Conservation (phyloP, 306 rosid genomes). For the Dalbergia oliveri region DNA sequence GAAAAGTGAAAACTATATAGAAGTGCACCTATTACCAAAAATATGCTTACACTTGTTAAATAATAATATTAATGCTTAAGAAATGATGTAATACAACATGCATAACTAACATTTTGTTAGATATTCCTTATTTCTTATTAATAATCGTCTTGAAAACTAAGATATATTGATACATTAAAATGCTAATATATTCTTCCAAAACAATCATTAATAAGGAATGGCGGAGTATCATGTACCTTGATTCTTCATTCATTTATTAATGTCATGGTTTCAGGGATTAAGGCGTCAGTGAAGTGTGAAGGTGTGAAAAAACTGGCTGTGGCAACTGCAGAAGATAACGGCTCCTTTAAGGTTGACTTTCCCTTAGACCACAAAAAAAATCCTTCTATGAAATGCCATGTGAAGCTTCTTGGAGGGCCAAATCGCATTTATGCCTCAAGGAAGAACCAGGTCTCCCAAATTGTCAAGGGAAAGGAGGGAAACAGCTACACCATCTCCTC, state of each 20-base stretch:
- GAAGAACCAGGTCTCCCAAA: constrained; percentile 51
- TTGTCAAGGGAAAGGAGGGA: constrained; percentile 50
- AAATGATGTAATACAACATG: too few species aligned
- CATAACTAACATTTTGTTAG: too few species aligned
- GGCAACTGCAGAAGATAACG: constrained; percentile 65
- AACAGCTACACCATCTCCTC: constrained; percentile 62
- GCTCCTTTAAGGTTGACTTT: constrained; percentile 65
- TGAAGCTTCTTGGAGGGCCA: constrained; percentile 74
- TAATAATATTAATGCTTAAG: too few species aligned
- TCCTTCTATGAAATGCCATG: constrained; percentile 53
- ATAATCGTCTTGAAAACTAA: too few species aligned
- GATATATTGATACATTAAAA: too few species aligned
- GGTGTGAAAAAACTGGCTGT: constrained; percentile 51
- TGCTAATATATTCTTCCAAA: too few species aligned
- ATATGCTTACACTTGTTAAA: too few species aligned
- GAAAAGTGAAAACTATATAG: too few species aligned
- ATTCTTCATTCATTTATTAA: not conserved
- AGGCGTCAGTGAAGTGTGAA: constrained; percentile 73
- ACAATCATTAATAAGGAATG: too few species aligned
- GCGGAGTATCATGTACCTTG: not conserved
- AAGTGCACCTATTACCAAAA: too few species aligned
- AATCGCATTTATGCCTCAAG: constrained; percentile 61
- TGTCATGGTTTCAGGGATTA: constrained; percentile 58
- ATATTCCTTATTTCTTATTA: too few species aligned
- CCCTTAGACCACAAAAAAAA: constrained; percentile 46